Percentiles rank a stretch among this genome's conserved stretches.
Conservation (phyloP, 2,329 filamentous ascomycete species). For the Davidsoniella virescens region DNA sequence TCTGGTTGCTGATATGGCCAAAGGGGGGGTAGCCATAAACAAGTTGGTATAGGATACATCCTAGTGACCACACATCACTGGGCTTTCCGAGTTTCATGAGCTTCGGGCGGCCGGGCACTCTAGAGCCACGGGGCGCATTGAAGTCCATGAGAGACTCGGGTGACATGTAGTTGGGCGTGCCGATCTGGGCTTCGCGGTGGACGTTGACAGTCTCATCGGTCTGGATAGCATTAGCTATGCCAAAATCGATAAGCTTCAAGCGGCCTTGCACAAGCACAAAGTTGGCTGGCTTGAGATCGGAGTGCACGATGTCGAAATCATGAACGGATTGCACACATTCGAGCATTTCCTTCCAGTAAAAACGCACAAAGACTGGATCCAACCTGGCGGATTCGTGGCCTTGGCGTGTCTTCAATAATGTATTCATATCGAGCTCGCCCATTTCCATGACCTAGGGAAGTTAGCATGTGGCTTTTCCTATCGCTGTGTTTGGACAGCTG, state of each 20-base stretch:
- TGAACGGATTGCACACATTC: constrained; percentile 87
- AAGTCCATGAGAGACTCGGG: constrained; percentile 85
- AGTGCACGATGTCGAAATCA: constrained; percentile 82
- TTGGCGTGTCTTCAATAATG: constrained; percentile 58
- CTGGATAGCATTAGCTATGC: constrained; percentile 93
- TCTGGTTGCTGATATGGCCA: constrained; percentile 74
- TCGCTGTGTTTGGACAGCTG: constrained; percentile 14
- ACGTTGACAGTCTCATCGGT: constrained; percentile 93
- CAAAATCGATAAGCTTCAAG: constrained; percentile 94
- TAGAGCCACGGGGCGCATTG: constrained; percentile 43
- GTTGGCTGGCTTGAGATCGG: constrained; percentile 91
- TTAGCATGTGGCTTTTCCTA: neutral
- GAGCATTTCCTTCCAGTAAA: constrained; percentile 99
- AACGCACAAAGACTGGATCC: constrained; percentile 83
- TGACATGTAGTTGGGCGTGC: constrained; percentile 97
- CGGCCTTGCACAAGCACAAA: constrained; percentile 84
- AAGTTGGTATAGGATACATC: constrained; percentile 96
- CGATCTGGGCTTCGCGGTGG: constrained; percentile 85
- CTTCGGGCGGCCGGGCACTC: constrained; percentile 37
- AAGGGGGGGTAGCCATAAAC: constrained; percentile 95
- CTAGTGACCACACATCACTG: constrained; percentile 88
- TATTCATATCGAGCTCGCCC: constrained; percentile 84
- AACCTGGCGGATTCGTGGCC: constrained; percentile 59
- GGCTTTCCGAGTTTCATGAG: constrained; percentile 94
- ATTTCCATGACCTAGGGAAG: constrained; percentile 73